Base-by-base conservation (phyloP, 192 early-diverging fungal species). In the Coemansia sp. region DNA sequence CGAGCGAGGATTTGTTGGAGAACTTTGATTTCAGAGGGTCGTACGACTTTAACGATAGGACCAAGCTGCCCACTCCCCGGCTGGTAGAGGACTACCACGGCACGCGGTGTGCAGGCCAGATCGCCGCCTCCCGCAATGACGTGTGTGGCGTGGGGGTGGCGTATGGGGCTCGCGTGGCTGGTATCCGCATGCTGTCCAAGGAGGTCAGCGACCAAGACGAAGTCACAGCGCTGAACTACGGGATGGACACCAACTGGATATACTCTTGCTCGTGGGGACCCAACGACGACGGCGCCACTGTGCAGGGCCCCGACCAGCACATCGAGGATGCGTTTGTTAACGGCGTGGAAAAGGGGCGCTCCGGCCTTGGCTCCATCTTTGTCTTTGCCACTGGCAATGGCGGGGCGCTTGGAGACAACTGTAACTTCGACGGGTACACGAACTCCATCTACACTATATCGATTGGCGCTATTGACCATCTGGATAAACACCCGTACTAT, bases 221-320 rank as follows among this genome's bases (percentile, higher is more conserved):
- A 72, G 91, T 96, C 4, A 86, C 86, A 14, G 92, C 95, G 23
- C 87, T 98, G 32, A 98, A 95, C 76, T 97, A 92, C 70, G 88
- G 84, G 36, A 94, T 84, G 76, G 86, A 99, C 46, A 86, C 90
- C 15, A 99, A 94, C 76, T 89, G 94, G 51, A 98, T 99, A 63
- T 99, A 96, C 81, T 95, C 94, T 15, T 98, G 96, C 79, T 91
- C 89, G 41, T 99, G 96, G 96, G 96, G 96, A 0, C 96, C 98
- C 34, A 83, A 86, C 36, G 98, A 99, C 70, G 86, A 95, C 70
- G 98, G 98, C 6, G 73, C 74, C 45, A 84, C 90, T 1, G 90
- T 93, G 70, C 95, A 96, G 42, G 94, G 89, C 2, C 98, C 98
- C 11, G 86, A 89, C 25, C 78, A 87, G 9, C 70, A 95, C 2